Evolutionary conservation across 23 red algal genomes (phyloP).

Genomic region (Gracilariopsis chorda): DNA sequence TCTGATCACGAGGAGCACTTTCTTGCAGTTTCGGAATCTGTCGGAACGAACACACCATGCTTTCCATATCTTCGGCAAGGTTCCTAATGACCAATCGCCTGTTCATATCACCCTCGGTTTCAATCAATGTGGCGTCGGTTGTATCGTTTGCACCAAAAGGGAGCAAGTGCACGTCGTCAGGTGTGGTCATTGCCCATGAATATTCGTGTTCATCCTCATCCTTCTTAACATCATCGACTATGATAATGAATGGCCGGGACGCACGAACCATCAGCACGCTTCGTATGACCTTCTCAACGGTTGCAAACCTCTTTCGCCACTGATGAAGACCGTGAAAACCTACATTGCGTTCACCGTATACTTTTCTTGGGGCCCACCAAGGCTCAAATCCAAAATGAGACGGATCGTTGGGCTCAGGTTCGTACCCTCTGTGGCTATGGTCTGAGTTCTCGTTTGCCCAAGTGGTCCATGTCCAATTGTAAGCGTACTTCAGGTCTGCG

Average conservation of each 20-base stretch:
- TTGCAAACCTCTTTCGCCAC: slow-evolving; percentile 57
- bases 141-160: slow-evolving; percentile 27
- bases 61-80: neutral
- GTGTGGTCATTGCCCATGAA: slow-evolving; percentile 60
- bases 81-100: slow-evolving; percentile 14
- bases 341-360: slow-evolving; percentile 56
- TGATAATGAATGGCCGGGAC: slow-evolving; percentile 23
- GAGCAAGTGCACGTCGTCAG: slow-evolving; percentile 20
- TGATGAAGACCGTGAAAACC: slow-evolving; percentile 66
- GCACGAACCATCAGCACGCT: slow-evolving; percentile 47
- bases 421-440: slow-evolving; percentile 27
- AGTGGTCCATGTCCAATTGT: slow-evolving; percentile 66
- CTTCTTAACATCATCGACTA: slow-evolving; percentile 44
- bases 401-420: slow-evolving; percentile 55
- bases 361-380: slow-evolving; percentile 53
- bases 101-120: neutral
- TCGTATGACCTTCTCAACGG: slow-evolving; percentile 46
- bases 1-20: neutral
- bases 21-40: slow-evolving; percentile 18
- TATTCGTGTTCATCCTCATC: slow-evolving; percentile 47
- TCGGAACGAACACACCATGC: slow-evolving; percentile 43
- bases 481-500: slow-evolving; percentile 64
- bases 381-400: slow-evolving; percentile 48
- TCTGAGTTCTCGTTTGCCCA: slow-evolving; percentile 64
- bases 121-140: slow-evolving; percentile 11